Evolutionary conservation across 2,329 filamentous ascomycete genomes (phyloP), one percentile per base, ranked within the genome.

Genomic region (Trichoderma hamatum): DNA sequence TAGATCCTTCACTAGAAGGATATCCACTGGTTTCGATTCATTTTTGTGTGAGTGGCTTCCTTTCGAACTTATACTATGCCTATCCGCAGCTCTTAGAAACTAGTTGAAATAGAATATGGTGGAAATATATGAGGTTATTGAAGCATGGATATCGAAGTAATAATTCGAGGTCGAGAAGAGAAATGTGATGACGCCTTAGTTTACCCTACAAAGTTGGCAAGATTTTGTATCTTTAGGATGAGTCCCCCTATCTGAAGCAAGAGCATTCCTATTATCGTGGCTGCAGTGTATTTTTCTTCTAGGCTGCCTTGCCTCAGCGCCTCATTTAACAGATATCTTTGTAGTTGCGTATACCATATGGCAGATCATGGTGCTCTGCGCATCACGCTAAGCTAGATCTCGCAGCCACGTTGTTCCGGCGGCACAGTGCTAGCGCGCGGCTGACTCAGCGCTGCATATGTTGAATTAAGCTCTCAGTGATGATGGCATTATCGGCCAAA

Each of bases 361-460:
- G 3, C 11, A 24, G 10, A 5, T 49, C 3, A 49, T 49, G 34
- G 13, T 32, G 3, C 11, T 7, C 10, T 39, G 46, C 54, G 7
- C 14, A 30, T 32, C n/a, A 28, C 32, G 55, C 34, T 39, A 60
- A 61, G 56, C 66, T 32, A 19, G 5, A 28, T 52, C 21, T 60
- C 67, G 60, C 67, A 30, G 60, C 36, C 51, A 59, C 43, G 43
- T 64, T 64, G 54, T 64, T 64, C 60, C 67, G 67, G 60, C n/a
- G 24, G 65, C 26, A n/a, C 34, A 67, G 63, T 55, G 61, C 61
- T 34, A 39, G 21, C 19, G 19, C 19, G 10, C 34, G 34, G 32
- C 36, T 21, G 36, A 28, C 21, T 43, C 54, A 55, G 61, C 49
- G 49, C 49, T 19, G 61, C 46, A 64, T 59, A 26, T 55, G 21